A percentile compares a stretch with the other conserved stretches of the same genome.
phyloP scores from a whole-genome alignment of 2,329 filamentous ascomycete species.

The Fusarium oligoseptatum region DNA sequence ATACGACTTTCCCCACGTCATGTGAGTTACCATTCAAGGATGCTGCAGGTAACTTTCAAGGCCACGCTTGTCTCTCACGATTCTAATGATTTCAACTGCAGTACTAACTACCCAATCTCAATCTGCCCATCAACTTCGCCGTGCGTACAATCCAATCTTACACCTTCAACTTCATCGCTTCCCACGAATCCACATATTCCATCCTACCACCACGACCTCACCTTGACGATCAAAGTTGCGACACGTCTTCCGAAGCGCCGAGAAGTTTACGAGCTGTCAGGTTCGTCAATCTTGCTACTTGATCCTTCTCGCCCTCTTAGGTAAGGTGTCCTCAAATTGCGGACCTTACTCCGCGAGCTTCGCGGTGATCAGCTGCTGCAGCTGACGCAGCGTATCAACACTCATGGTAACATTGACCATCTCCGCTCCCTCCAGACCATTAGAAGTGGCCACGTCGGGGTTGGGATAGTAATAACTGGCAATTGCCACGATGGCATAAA shows the following conservation, averaged over 20 bases:
- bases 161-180: not conserved
- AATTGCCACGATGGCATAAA: conserved; percentile 61
- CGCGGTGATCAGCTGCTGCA: conserved; percentile 43
- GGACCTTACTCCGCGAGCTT: conserved; percentile 26
- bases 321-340: not conserved
- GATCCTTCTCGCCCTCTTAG: not conserved
- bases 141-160: not conserved
- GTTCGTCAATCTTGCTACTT: not conserved
- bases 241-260: not conserved
- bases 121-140: not conserved
- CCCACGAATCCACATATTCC: not conserved
- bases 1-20: not conserved
- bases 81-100: not conserved
- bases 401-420: conserved; percentile 50
- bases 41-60: not conserved
- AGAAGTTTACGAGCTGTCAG: not conserved
- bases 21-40: not conserved
- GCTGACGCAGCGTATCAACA: conserved; percentile 45
- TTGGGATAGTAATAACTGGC: conserved; percentile 62
- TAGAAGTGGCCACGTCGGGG: conserved; percentile 53
- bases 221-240: not conserved
- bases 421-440: conserved; percentile 43
- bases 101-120: not conserved
- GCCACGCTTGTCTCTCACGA: not conserved
- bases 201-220: not conserved